Percentiles rank a stretch among this genome's conserved stretches.
phyloP scores from a whole-genome alignment of 768 basidiomycete species.

The Trametes meyenii region DNA sequence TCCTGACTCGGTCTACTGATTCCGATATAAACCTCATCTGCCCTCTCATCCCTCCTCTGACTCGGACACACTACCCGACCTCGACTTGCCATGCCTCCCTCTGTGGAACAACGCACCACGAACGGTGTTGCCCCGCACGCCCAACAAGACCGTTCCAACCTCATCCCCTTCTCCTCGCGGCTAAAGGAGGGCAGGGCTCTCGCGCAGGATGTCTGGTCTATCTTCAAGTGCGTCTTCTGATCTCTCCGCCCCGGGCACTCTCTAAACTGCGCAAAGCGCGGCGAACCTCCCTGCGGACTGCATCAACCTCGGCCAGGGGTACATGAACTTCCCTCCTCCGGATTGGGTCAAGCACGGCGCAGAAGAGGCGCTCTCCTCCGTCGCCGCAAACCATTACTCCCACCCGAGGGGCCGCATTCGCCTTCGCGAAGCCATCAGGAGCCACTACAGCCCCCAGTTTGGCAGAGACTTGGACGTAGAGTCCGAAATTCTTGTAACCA shows the following conservation, averaged over 20 bases:
- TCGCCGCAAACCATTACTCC: constrained; percentile 83
- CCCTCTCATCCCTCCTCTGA: constrained; percentile 1
- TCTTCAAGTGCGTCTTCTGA: constrained; percentile 67
- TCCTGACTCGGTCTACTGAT: constrained; percentile 6
- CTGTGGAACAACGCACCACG: constrained; percentile 11
- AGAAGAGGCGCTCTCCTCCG: constrained; percentile 60
- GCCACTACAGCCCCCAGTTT: constrained; percentile 70
- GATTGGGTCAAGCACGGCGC: constrained; percentile 78
- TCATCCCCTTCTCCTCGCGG: constrained; percentile 72
- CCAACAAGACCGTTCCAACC: constrained; percentile 31
- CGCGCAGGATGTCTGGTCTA: constrained; percentile 87
- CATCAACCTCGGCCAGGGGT: constrained; percentile 90
- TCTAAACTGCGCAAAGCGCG: constrained; percentile 50
- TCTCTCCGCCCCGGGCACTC: background rate
- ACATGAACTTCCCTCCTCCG: constrained; percentile 92
- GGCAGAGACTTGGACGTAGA: constrained; percentile 78
- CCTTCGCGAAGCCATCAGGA: constrained; percentile 84
- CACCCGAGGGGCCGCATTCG: constrained; percentile 89
- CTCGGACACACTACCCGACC: constrained; percentile 20
- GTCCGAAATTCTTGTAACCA: constrained; percentile 89
- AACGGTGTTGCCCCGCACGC: constrained; percentile 23
- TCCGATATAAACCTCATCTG: background rate
- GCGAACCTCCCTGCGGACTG: constrained; percentile 88
- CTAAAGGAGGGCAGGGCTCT: constrained; percentile 76
- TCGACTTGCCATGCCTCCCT: constrained; percentile 13